Percentiles rank a stretch among this genome's conserved stretches.
Evolutionary conservation across 441 rosid genomes (phyloP).

Genomic region (Raphanus hybrid): DNA sequence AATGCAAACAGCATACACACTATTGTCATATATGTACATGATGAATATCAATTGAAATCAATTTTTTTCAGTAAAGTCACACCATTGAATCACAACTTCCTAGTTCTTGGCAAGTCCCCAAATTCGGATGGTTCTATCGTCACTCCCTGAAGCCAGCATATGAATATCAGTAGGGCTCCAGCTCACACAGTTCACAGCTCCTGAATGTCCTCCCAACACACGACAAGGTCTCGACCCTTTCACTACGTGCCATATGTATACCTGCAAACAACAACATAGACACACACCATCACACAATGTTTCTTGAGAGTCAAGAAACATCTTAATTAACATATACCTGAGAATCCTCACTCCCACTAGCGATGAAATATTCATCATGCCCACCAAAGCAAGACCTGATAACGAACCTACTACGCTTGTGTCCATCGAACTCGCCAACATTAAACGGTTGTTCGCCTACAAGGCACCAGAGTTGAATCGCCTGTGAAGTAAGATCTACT

Average conservation of each 20-base stretch:
- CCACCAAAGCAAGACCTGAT: conserved; percentile 32
- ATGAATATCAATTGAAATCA: no score
- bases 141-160: conserved; percentile 69
- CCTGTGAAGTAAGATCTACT: conserved; percentile 28
- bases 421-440: neutral
- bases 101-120: conserved; percentile 49
- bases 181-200: conserved; percentile 65
- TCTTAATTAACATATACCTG: neutral
- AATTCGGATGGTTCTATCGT: conserved; percentile 55
- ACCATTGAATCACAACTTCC: no score
- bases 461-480: neutral
- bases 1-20: no score
- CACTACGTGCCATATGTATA: conserved; percentile 58
- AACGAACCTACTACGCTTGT: neutral
- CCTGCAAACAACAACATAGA: conserved; percentile 42
- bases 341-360: conserved; percentile 21
- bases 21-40: no score
- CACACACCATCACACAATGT: neutral
- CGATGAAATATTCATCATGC: neutral
- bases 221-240: conserved; percentile 20
- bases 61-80: no score
- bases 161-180: conserved; percentile 60
- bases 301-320: neutral
- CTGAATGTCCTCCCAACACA: conserved; percentile 57
- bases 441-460: neutral